These are phyloP conservation scores for Hygrophoropsis aurantiaca DNA, from an alignment of 768 basidiomycete genomes.

Conservation along the genomic window DNA sequence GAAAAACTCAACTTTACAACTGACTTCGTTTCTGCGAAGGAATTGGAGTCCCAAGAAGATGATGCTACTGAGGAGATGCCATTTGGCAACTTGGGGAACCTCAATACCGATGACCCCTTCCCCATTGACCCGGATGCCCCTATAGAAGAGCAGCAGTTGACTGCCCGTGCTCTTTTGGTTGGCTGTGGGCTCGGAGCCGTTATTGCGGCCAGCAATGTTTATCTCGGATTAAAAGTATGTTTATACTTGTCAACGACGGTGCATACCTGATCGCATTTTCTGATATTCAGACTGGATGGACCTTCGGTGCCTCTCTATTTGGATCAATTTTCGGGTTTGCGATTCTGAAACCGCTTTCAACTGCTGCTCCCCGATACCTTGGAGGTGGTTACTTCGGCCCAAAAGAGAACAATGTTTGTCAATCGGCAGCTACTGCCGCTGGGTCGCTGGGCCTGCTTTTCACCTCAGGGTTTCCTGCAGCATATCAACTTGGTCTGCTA, in stretches of 20 bases:
- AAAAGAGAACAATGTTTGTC: constrained; percentile 49
- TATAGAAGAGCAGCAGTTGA: constrained; percentile 50
- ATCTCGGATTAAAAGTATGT: constrained; percentile 56
- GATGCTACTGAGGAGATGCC: not conserved
- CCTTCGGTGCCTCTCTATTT: constrained; percentile 63
- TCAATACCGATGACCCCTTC: constrained; percentile 43
- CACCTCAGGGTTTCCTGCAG: constrained; percentile 59
- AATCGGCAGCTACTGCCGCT: constrained; percentile 37
- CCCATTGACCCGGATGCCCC: constrained; percentile 48
- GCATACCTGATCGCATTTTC: not conserved
- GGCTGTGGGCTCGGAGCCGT: constrained; percentile 52
- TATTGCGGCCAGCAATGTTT: constrained; percentile 63
- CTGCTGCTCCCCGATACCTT: constrained; percentile 43
- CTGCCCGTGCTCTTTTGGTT: constrained; percentile 50
- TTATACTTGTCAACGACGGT: not conserved
- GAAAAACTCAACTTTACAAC: not conserved
- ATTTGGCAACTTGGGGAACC: constrained; percentile 1
- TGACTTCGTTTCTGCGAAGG: constrained; percentile 7
- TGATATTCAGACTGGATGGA: constrained; percentile 51
- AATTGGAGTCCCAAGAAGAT: constrained; percentile 6
- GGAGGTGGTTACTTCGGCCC: constrained; percentile 58
- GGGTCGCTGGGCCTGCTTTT: constrained; percentile 61
- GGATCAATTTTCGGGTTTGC: constrained; percentile 43
- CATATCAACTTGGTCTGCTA: constrained; percentile 55
- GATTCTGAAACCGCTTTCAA: constrained; percentile 57